phyloP scores from a whole-genome alignment of 805 yeast species.

The Yarrowia hollandica region DNA sequence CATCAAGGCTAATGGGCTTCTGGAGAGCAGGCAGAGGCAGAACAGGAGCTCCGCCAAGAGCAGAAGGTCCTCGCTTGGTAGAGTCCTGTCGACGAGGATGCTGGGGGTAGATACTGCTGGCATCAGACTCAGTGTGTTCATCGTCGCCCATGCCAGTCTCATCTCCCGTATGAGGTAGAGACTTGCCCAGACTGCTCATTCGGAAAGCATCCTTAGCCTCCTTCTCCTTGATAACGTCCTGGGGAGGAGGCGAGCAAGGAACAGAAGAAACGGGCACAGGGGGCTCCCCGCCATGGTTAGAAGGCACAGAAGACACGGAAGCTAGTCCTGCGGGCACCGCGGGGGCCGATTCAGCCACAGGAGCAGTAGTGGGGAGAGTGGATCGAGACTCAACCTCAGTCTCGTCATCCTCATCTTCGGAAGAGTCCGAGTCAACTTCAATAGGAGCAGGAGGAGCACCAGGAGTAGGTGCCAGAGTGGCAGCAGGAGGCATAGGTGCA shows the following conservation, averaged over 20 bases:
- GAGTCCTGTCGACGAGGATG: conserved; percentile 31
- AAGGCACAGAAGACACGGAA: not conserved
- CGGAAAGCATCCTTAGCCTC: conserved; percentile 18
- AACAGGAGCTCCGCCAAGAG: conserved; percentile 28
- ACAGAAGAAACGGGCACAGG: conserved; percentile 23
- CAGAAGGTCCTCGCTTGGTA: conserved; percentile 29
- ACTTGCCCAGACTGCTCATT: conserved; percentile 21
- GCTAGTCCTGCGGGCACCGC: not conserved
- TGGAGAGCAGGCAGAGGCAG: conserved; percentile 30
- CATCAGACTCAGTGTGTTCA: conserved; percentile 38
- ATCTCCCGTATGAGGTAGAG: conserved; percentile 21
- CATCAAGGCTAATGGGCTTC: conserved; percentile 36
- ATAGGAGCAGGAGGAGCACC: not conserved
- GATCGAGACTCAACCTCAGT: conserved; percentile 28
- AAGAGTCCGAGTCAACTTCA: conserved; percentile 6
- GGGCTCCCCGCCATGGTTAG: conserved; percentile 13
- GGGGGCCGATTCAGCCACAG: not conserved
- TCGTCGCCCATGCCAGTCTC: conserved; percentile 38
- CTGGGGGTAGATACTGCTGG: conserved; percentile 29
- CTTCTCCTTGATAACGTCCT: conserved; percentile 2
- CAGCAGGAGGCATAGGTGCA: conserved; percentile 27
- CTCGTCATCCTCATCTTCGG: conserved; percentile 6
- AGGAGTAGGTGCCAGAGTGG: not conserved
- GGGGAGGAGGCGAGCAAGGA: conserved; percentile 21
- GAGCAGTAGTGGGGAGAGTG: conserved; percentile 5